A percentile compares a stretch with the other conserved stretches of the same genome.
Conservation (phyloP, 1,139 yeast genomes). For the Kurtzmaniella quercitrusa region DNA sequence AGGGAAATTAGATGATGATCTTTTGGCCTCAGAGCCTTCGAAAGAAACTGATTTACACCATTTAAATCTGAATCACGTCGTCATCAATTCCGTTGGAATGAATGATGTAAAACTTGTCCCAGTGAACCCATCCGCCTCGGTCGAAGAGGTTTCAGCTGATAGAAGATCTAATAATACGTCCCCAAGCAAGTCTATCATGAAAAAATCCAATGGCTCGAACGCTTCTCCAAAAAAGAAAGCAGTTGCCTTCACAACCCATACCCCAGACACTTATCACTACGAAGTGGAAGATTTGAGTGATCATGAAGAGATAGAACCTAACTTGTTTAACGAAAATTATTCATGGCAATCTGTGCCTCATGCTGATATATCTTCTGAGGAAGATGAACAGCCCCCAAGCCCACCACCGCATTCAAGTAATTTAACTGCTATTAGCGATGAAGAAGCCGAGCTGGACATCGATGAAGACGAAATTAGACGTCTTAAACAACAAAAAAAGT, state of each 20-base stretch:
- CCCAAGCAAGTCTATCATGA: slow-evolving; percentile 43
- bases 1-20: neutral
- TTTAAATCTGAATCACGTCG: neutral
- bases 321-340: slow-evolving; percentile 1
- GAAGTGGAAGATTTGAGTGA: slow-evolving; percentile 4
- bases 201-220: slow-evolving; percentile 18
- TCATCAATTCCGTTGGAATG: neutral
- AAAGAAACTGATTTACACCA: neutral
- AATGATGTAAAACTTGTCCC: neutral
- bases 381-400: slow-evolving; percentile 28
- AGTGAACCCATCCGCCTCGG: neutral
- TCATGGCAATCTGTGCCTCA: slow-evolving; percentile 6
- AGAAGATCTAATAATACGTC: slow-evolving; percentile 16
- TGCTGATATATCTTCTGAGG: slow-evolving; percentile 14
- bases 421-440: slow-evolving; percentile 13
- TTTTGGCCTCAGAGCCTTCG: slow-evolving; percentile 14
- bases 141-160: neutral
- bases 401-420: slow-evolving; percentile 23
- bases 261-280: slow-evolving; percentile 37
- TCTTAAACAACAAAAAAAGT: slow-evolving; percentile 16
- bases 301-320: slow-evolving; percentile 2
- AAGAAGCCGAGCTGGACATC: slow-evolving; percentile 9
- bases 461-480: slow-evolving; percentile 21
- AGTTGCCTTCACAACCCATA: slow-evolving; percentile 33
- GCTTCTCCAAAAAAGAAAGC: slow-evolving; percentile 35